Base-by-base conservation (phyloP, 2,329 filamentous ascomycete genomes). In the Neofusicoccum kwambonambiense region DNA sequence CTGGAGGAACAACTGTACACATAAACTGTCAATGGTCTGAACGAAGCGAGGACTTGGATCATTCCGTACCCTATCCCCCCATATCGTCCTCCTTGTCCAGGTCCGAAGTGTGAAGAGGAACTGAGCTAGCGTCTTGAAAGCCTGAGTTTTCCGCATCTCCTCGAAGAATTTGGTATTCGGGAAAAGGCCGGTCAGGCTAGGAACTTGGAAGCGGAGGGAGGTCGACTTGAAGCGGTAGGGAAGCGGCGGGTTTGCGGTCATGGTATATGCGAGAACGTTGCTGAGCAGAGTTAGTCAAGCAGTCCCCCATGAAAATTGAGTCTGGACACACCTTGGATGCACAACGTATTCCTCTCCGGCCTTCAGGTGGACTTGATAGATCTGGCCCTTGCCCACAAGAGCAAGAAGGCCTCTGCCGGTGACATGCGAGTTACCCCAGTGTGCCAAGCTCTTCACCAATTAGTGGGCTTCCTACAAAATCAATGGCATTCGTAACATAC, bases 341-440 rank as follows among this genome's bases (percentile, higher is more conserved):
- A 91, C 92, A 62, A 96, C 88, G 70, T 97, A 94, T 76, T 95
- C 90, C 75, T 99, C 95, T 17, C 91, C 93, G 31, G 89, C 87
- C 66, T 87, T 88, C 60, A 99, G 80, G 1, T 87, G 89, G 39
- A 99, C 83, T 70, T 95, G 90, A 76, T 97, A 97, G 66, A 97
- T 88, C 74, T 97, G 92, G 0, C 95, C 95, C 19, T 90, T 91
- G 6, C 93, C 93, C 8, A 90, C 88, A 15, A 99, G 82, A 1
- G 93, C 94, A 0, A 93, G 86, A 22, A 99, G 82, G 0, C 95
- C 95, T 69, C 95, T 87, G 44, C 95, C 95, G 0, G 93, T 97
- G 66, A 97, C 83, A 68, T 91, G 86, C 12, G 94, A 93, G 80
- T 87, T 95, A 71, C 95, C 95, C 94, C 94, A 98, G 74, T 97